A percentile compares a stretch with the other conserved stretches of the same genome.
phyloP scores from a whole-genome alignment of 352 stramenopile genomes.

The Aphanomyces invadans region DNA sequence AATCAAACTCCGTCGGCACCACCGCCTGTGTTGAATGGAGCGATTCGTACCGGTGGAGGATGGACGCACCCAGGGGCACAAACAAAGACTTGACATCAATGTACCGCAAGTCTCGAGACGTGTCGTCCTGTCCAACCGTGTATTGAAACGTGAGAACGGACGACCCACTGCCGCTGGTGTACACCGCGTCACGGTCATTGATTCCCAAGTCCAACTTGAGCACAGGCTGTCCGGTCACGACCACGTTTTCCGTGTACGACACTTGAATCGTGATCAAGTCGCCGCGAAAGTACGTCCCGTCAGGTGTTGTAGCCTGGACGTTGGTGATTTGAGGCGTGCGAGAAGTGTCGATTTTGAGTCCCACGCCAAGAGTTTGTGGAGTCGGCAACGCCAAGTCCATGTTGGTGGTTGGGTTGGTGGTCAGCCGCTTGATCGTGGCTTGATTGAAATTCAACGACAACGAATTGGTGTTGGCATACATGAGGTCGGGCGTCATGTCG shows the following conservation, averaged over 20 bases:
- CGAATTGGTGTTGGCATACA: slow-evolving; percentile 42
- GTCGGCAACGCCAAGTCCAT: slow-evolving; percentile 52
- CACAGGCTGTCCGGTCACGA: slow-evolving; percentile 51
- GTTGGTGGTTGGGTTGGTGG: slow-evolving; percentile 63
- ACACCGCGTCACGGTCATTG: slow-evolving; percentile 42
- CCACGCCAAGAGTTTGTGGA: slow-evolving; percentile 36
- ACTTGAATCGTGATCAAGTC: slow-evolving; percentile 55
- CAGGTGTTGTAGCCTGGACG: slow-evolving; percentile 39
- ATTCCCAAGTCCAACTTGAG: slow-evolving; percentile 61
- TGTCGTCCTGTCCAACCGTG: slow-evolving; percentile 58
- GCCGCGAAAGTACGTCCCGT: slow-evolving; percentile 56
- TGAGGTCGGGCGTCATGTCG: slow-evolving; percentile 45
- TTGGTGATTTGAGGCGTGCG: slow-evolving; percentile 42
- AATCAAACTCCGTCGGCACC: slow-evolving; percentile 29
- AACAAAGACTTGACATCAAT: slow-evolving; percentile 70
- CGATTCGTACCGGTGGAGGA: slow-evolving; percentile 10
- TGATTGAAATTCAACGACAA: slow-evolving; percentile 74
- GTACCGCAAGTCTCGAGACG: slow-evolving; percentile 68
- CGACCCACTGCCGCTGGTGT: slow-evolving; percentile 44
- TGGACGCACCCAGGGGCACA: neutral
- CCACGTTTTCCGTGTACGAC: slow-evolving; percentile 59
- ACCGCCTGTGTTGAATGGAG: slow-evolving; percentile 23
- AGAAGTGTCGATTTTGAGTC: slow-evolving; percentile 52
- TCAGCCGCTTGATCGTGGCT: slow-evolving; percentile 70
- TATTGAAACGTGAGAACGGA: slow-evolving; percentile 57